Conservation (phyloP, 1,139 yeast species). For the Pichia sp. region DNA sequence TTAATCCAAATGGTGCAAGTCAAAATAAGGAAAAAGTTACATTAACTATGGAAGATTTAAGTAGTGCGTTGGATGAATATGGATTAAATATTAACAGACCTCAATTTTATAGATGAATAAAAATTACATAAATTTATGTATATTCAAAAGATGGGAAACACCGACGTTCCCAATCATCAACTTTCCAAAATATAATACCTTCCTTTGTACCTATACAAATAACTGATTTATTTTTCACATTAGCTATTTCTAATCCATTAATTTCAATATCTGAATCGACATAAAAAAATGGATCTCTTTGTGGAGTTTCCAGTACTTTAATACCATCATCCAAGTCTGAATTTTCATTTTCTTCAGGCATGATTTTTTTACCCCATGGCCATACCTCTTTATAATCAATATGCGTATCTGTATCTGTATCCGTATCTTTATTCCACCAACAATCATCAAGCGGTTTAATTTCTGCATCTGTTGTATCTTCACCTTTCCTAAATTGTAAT, state of each 20-base stretch:
- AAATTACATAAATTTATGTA: not conserved
- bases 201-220: slow-evolving; percentile 42
- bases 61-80: slow-evolving; percentile 84
- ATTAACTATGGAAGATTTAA: slow-evolving; percentile 81
- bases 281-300: slow-evolving; percentile 20
- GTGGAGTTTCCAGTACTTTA: slow-evolving; percentile 10
- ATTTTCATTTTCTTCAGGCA: not conserved
- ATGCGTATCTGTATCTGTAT: too few species aligned
- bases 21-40: slow-evolving; percentile 70
- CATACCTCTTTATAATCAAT: slow-evolving; percentile 1
- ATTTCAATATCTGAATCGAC: slow-evolving; percentile 33
- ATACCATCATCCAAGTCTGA: not conserved
- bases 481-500: not conserved
- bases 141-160: slow-evolving; percentile 38
- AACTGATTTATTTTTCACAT: slow-evolving; percentile 32
- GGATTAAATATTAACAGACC: slow-evolving; percentile 90
- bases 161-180: slow-evolving; percentile 47
- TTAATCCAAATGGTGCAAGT: slow-evolving; percentile 21
- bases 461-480: not conserved
- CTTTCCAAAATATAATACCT: slow-evolving; percentile 45
- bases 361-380: slow-evolving; percentile 12
- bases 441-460: not conserved
- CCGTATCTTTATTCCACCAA: slow-evolving; percentile 12
- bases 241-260: slow-evolving; percentile 43
- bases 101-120: slow-evolving; percentile 69